Evolutionary conservation across 2,329 filamentous ascomycete species (phyloP).

Genomic region (Rachicladosporium sp.): DNA sequence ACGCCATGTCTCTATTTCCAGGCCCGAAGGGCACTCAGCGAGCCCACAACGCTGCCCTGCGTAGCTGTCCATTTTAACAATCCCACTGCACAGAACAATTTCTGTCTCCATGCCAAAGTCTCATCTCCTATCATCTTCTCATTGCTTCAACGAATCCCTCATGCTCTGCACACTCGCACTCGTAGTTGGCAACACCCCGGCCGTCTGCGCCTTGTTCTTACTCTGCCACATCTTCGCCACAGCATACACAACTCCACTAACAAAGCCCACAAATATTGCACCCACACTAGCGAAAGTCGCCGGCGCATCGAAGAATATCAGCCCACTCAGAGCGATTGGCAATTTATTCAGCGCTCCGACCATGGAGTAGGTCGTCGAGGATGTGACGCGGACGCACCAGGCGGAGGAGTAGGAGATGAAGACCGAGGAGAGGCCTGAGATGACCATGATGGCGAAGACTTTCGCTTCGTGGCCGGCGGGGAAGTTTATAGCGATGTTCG

Average conservation of each 20-base stretch:
- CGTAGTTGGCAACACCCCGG: conserved; percentile 43
- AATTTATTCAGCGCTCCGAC: conserved; percentile 97
- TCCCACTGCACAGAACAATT: too few species aligned
- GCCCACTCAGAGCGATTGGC: conserved; percentile 79
- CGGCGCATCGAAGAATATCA: conserved; percentile 90
- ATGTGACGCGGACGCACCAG: conserved; percentile 96
- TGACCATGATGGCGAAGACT: conserved; percentile 68
- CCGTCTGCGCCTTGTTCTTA: conserved; percentile 42
- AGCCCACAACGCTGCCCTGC: too few species aligned
- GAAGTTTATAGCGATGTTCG: conserved; percentile 80
- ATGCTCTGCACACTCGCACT: conserved; percentile 88
- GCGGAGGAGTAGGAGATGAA: conserved; percentile 99
- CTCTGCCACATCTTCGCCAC: conserved; percentile 75
- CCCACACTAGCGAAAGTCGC: conserved; percentile 85
- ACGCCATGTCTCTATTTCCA: too few species aligned
- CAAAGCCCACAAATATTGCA: conserved; percentile 80
- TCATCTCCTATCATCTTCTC: neutral
- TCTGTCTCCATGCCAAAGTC: too few species aligned
- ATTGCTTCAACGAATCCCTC: conserved; percentile 65
- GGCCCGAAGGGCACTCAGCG: too few species aligned
- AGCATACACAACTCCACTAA: conserved; percentile 84
- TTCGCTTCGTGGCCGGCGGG: conserved; percentile 52
- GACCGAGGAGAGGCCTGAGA: conserved; percentile 84
- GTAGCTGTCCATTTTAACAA: too few species aligned
- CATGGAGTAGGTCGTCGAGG: conserved; percentile 97